Base-by-base conservation (phyloP, 2,329 filamentous ascomycete genomes). In the Rhynchosporium secalis region DNA sequence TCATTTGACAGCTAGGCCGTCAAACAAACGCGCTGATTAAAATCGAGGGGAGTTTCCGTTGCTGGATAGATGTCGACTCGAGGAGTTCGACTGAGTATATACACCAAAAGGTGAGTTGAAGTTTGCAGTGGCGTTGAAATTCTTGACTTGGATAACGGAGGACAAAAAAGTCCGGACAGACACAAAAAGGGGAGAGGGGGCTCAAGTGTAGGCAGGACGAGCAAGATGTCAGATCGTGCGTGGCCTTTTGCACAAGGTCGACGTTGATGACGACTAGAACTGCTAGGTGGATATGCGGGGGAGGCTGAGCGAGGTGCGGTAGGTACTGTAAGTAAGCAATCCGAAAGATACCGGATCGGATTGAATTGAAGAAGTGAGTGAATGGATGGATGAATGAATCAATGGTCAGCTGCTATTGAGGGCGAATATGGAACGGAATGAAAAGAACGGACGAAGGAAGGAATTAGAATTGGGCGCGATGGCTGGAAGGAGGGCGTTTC, bases 1-100 rank as follows among this genome's bases (percentile, higher is more conserved):
- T 96, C 93, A 96, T 96, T 92, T 94, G 91, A 96, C 92, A 93
- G 91, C 89, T 76, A 75, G 79, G 88, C 87, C 90, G 91, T 83
- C 92, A 95, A 96, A 89, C 82, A 92, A 96, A 88, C 91, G 91
- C 92, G 92, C 91, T 78, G 77, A 72, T 70, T 71, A 20, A 69
- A 68, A 68, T 72, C 68, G 68, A 67, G 66, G 62, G 56, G 64
- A 61, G 66, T 62, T 63, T 61, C 45, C 38, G 45, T 54, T 40
- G 46, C 58, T 64, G 46, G 29, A 52, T 20, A 57, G 28, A 43
- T 52, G 64, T 67, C 65, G 66, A 65, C 63, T 66, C 57, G 48
- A 55, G 38, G 47, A 65, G 57, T 61, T 66, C 63, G 62, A 68
- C 64, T 49, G 49, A 54, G 38, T 59, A 33, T 28, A 20, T 51